phyloP scores from a whole-genome alignment of 257 asterid genomes.

The Solanum chaucha region DNA sequence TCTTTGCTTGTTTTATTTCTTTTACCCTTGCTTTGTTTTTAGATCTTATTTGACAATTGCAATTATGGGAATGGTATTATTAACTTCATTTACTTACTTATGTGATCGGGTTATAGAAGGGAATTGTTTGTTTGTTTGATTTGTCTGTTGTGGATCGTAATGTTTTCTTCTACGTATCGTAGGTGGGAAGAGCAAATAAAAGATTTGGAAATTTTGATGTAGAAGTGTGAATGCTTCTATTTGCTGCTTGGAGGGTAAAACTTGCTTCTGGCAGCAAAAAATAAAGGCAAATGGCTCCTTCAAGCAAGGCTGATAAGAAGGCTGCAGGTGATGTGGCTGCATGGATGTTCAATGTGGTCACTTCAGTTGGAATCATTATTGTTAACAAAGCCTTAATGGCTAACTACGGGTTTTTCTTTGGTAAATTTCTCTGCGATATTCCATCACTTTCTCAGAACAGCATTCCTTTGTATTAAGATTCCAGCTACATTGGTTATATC shows the following conservation, averaged over 20 bases:
- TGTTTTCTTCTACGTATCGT: not conserved
- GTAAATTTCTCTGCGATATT: conserved; percentile 28
- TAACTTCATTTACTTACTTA: conserved; percentile 1
- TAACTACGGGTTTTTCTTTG: conserved; percentile 92
- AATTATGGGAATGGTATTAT: not conserved
- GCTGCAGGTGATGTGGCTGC: conserved; percentile 90
- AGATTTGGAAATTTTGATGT: conserved; percentile 24
- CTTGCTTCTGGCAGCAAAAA: conserved; percentile 13
- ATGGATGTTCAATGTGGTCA: conserved; percentile 93
- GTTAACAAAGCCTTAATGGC: conserved; percentile 98
- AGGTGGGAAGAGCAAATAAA: not conserved
- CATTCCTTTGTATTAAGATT: not conserved
- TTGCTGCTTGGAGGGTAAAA: conserved; percentile 42
- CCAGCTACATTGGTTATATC: not conserved
- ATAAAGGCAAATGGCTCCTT: conserved; percentile 55
- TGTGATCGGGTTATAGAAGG: not conserved
- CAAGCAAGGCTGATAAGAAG: conserved; percentile 89
- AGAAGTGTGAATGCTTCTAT: conserved; percentile 14
- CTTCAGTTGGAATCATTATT: conserved; percentile 92
- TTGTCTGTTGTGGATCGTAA: not conserved
- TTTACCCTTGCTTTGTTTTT: not conserved
- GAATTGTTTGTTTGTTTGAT: conserved; percentile 1
- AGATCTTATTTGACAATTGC: not conserved
- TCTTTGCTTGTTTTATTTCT: not conserved
- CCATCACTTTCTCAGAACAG: not conserved